Evolutionary conservation across 139 green algal genomes (phyloP).

Genomic region (Chlamydomonas applanata): DNA sequence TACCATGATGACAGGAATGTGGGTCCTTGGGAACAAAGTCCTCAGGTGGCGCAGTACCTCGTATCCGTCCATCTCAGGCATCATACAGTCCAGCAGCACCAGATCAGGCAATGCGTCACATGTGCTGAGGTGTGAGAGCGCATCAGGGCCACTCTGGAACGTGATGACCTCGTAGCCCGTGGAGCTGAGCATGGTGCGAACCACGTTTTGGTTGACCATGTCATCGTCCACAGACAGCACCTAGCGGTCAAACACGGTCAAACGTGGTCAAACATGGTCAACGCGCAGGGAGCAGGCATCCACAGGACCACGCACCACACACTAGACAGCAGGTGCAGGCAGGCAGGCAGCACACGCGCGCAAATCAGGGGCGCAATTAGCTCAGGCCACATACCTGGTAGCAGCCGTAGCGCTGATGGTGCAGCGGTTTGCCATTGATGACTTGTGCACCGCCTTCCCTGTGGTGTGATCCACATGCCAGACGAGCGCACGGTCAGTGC

Average conservation of each 20-base stretch:
- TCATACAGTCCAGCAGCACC: slow-evolving; percentile 56
- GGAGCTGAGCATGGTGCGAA: slow-evolving; percentile 35
- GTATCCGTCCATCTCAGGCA: slow-evolving; percentile 32
- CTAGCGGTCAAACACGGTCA: slow-evolving; percentile 14
- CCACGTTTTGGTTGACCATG: slow-evolving; percentile 45
- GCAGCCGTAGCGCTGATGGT: slow-evolving; percentile 3
- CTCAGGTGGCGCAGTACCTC: slow-evolving; percentile 40
- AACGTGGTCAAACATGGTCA: too few relatives aligned
- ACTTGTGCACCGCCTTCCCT: too few relatives aligned
- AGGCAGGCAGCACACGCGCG: background rate
- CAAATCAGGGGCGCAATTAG: background rate
- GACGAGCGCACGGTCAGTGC: too few relatives aligned
- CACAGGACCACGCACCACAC: background rate
- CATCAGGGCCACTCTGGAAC: slow-evolving; percentile 20
- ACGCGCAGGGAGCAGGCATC: background rate
- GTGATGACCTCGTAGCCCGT: slow-evolving; percentile 36
- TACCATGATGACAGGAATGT: slow-evolving; percentile 52
- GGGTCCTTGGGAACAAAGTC: slow-evolving; percentile 12
- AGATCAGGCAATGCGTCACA: slow-evolving; percentile 46
- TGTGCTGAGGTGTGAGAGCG: slow-evolving; percentile 27
- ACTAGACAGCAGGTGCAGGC: background rate
- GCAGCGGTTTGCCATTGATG: background rate
- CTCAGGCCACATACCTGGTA: too few relatives aligned
- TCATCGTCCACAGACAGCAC: slow-evolving; percentile 55
- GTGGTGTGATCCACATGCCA: too few relatives aligned